These are phyloP conservation scores for Candida nanaspora DNA, from an alignment of 805 yeast species.

Conservation along the genomic window DNA sequence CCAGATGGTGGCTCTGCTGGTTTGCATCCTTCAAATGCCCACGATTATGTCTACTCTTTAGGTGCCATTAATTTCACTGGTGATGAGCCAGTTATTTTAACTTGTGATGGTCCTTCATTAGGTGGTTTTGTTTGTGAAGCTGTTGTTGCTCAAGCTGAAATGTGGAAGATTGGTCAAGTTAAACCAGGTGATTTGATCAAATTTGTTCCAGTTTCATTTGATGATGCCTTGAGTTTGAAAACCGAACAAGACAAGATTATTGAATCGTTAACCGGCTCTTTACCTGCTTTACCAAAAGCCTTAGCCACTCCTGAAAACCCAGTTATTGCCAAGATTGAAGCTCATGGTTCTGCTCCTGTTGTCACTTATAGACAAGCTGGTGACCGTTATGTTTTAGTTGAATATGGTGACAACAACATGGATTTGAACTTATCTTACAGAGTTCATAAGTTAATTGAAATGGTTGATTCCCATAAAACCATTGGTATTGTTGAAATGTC, in stretches of 20 bases:
- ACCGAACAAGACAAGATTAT: constrained; percentile 50
- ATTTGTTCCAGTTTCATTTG: constrained; percentile 71
- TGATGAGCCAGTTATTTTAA: constrained; percentile 94
- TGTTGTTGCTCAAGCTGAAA: constrained; percentile 89
- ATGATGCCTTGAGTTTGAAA: constrained; percentile 60
- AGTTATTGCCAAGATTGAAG: constrained; percentile 47
- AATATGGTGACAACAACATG: constrained; percentile 85
- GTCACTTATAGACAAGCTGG: constrained; percentile 95
- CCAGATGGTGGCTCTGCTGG: constrained; percentile 97
- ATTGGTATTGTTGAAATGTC: constrained; percentile 91
- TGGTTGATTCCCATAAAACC: constrained; percentile 58
- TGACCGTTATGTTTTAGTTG: constrained; percentile 85
- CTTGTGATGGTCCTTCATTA: constrained; percentile 95
- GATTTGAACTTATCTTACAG: constrained; percentile 82
- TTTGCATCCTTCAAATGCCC: constrained; percentile 96
- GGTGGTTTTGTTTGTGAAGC: constrained; percentile 98
- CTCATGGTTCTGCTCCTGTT: constrained; percentile 49
- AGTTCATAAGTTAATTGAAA: constrained; percentile 72
- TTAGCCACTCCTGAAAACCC: constrained; percentile 57
- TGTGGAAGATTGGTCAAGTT: constrained; percentile 98
- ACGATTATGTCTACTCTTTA: constrained; percentile 91
- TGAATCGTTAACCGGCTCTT: constrained; percentile 34
- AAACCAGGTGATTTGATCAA: constrained; percentile 86
- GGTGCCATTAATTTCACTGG: constrained; percentile 98
- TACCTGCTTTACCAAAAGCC: constrained; percentile 22